Percentiles rank a stretch among this genome's conserved stretches.
Evolutionary conservation across 192 early-diverging fungal genomes (phyloP).

Genomic region (Coemansia sp.): DNA sequence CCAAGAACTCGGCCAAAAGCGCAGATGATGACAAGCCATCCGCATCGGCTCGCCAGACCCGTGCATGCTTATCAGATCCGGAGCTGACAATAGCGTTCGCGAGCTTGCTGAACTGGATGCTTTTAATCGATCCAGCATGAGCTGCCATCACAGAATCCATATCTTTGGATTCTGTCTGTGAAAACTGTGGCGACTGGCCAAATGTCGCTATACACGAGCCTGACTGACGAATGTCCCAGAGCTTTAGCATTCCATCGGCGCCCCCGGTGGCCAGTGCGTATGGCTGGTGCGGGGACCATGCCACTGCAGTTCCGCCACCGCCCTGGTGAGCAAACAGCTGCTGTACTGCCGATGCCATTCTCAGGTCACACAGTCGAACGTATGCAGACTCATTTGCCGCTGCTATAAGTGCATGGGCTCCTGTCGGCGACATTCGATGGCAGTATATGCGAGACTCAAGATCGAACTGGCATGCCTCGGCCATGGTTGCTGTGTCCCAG

Average conservation of each 20-base stretch:
- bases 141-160: constrained; percentile 30
- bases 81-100: constrained; percentile 61
- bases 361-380: constrained; percentile 79
- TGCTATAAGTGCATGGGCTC: constrained; percentile 74
- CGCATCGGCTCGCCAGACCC: constrained; percentile 56
- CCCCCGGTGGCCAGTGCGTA: constrained; percentile 74
- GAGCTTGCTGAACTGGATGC: constrained; percentile 65
- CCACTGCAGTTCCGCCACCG: constrained; percentile 57
- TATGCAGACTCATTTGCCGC: constrained; percentile 65
- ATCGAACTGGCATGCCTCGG: constrained; percentile 68
- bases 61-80: constrained; percentile 62
- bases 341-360: constrained; percentile 36
- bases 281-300: constrained; percentile 78
- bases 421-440: constrained; percentile 76
- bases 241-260: constrained; percentile 64
- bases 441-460: constrained; percentile 66
- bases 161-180: constrained; percentile 22
- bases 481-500: constrained; percentile 79
- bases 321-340: constrained; percentile 60
- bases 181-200: constrained; percentile 30
- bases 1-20: not conserved
- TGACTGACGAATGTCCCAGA: constrained; percentile 88
- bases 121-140: constrained; percentile 62
- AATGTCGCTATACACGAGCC: constrained; percentile 62
- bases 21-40: constrained; percentile 8